Evolutionary conservation across 139 green algal species (phyloP).

Genomic region (Parachlorella kessleri): DNA sequence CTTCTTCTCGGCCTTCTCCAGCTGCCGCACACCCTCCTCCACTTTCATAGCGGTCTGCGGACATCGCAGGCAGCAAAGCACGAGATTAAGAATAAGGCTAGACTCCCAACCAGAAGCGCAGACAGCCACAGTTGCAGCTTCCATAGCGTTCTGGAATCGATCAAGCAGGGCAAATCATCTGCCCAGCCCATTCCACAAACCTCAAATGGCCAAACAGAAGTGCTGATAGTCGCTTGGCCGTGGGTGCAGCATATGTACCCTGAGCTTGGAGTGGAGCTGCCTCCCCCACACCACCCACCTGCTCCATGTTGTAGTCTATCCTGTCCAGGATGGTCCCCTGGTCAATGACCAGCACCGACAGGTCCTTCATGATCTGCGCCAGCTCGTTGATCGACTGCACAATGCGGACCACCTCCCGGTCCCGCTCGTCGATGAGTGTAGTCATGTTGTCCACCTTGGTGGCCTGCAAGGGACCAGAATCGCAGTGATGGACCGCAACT

Average conservation of each 20-base stretch:
- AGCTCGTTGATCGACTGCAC: constrained; percentile 81
- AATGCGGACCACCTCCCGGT: constrained; percentile 88
- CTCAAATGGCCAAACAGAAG: no score
- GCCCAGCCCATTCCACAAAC: no score
- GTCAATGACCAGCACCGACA: constrained; percentile 96
- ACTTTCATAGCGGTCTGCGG: constrained; percentile 58
- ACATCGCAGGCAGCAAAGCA: neutral
- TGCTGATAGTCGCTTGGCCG: no score
- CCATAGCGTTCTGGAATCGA: no score
- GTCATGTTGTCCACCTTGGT: constrained; percentile 47
- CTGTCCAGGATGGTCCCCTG: constrained; percentile 97
- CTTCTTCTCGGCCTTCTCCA: constrained; percentile 87
- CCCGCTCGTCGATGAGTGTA: constrained; percentile 73
- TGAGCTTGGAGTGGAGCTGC: no score
- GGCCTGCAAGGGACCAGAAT: constrained; percentile 26
- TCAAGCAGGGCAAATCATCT: no score
- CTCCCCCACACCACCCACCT: constrained; percentile 28
- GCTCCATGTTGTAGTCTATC: constrained; percentile 94
- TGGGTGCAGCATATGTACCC: no score
- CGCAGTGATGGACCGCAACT: neutral
- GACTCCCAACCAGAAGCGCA: no score
- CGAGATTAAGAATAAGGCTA: neutral
- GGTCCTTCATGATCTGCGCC: constrained; percentile 96
- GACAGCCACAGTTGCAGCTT: no score
- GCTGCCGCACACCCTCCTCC: constrained; percentile 89